A percentile compares a stretch with the other conserved stretches of the same genome.
phyloP scores from a whole-genome alignment of 2,329 filamentous ascomycete species.

The Coniochaeta hoffmannii region DNA sequence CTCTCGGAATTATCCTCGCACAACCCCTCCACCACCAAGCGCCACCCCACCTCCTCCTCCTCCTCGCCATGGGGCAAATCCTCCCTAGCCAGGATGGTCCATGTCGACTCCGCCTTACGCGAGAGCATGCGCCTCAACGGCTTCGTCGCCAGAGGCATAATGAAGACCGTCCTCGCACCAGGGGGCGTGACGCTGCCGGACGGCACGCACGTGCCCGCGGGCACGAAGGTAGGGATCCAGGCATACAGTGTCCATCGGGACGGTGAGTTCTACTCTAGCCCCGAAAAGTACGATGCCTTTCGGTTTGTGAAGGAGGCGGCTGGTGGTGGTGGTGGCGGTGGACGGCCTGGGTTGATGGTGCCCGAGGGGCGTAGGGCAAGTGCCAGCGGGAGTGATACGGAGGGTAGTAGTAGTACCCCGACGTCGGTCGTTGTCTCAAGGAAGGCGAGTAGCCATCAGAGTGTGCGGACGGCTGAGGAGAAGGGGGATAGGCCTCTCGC shows the following conservation, averaged over 20 bases:
- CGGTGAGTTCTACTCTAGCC: conserved; percentile 22
- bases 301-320: conserved; percentile 18
- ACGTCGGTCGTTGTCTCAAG: neutral
- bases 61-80: conserved; percentile 24
- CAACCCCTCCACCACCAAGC: neutral
- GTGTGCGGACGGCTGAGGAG: conserved; percentile 8
- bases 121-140: conserved; percentile 33
- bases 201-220: conserved; percentile 23
- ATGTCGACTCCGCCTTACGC: conserved; percentile 32
- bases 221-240: conserved; percentile 27
- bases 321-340: neutral
- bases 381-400: conserved; percentile 4
- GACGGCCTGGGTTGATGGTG: neutral
- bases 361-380: neutral
- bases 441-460: no score
- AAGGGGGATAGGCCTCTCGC: conserved; percentile 10
- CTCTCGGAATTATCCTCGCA: conserved; percentile 8
- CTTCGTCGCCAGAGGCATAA: conserved; percentile 27
- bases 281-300: conserved; percentile 27
- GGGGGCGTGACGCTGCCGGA: conserved; percentile 24
- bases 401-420: neutral
- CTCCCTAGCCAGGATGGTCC: conserved; percentile 25
- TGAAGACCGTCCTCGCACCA: conserved; percentile 26
- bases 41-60: neutral
- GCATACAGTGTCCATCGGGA: conserved; percentile 26